Conservation (phyloP, 116 monocot species). For the Trichopus zeylanicus region DNA sequence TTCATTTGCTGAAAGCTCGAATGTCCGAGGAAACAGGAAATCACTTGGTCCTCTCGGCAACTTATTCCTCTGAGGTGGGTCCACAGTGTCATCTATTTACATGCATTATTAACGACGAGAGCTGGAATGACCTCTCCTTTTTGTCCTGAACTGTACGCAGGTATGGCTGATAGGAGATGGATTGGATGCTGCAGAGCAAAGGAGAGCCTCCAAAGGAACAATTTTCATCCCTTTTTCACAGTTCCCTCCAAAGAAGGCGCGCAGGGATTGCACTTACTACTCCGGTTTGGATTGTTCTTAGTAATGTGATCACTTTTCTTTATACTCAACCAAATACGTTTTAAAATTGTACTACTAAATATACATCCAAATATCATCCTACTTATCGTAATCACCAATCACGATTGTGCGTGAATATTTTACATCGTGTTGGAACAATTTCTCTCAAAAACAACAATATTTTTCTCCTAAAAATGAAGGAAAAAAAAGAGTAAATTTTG, state of each 20-base stretch:
- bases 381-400: no score
- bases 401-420: no score
- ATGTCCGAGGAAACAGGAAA: slow-evolving; percentile 17
- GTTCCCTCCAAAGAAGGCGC: slow-evolving; percentile 32
- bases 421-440: no score
- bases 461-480: no score
- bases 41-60: slow-evolving; percentile 34
- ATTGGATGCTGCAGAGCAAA: slow-evolving; percentile 31
- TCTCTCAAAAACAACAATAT: no score
- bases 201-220: slow-evolving; percentile 23
- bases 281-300: no score
- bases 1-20: slow-evolving; percentile 37
- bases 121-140: background rate
- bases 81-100: background rate
- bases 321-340: no score
- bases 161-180: slow-evolving; percentile 53
- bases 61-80: slow-evolving; percentile 40
- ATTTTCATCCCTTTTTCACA: slow-evolving; percentile 50
- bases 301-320: no score
- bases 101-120: background rate
- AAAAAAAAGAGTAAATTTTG: no score
- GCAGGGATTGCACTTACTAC: slow-evolving; percentile 43
- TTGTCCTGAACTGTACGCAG: no score
- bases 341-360: no score
- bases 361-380: no score